These are phyloP conservation scores for Glycyrrhiza uralensis DNA, from an alignment of 306 rosid species.

Conservation along the genomic window DNA sequence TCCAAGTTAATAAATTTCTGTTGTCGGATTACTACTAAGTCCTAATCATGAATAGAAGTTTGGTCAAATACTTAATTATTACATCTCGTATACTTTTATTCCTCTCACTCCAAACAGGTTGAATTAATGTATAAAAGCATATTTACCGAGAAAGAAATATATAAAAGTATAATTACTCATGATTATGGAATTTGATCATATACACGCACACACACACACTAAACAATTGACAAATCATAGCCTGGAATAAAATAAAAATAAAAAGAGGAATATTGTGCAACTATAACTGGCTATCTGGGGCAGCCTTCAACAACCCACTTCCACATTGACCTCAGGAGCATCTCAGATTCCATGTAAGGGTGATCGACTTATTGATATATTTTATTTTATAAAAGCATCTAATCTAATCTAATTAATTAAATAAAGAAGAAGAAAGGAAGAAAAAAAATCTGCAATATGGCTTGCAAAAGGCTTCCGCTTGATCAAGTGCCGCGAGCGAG, in stretches of 20 bases:
- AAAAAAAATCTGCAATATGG: background rate
- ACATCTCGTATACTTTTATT: background rate
- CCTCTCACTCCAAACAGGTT: background rate
- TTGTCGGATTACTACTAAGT: too few species aligned
- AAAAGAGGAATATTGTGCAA: background rate
- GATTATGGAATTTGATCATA: background rate
- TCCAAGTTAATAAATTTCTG: too few species aligned
- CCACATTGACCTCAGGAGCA: conserved; percentile 20
- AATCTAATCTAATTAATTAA: too few species aligned
- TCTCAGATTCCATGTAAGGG: conserved; percentile 10
- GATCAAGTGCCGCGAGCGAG: too few species aligned
- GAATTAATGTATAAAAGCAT: background rate
- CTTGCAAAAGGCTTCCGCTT: conserved; percentile 20
- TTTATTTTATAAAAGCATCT: background rate
- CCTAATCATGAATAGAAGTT: background rate
- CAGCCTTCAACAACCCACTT: conserved; percentile 36
- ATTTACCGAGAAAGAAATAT: background rate
- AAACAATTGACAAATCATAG: background rate
- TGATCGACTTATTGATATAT: conserved; percentile 27
- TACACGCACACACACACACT: background rate
- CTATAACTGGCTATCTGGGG: conserved; percentile 20
- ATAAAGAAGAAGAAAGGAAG: background rate
- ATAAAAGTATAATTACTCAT: background rate
- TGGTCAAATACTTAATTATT: background rate
- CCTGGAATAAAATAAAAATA: background rate